Evolutionary conservation across 352 stramenopile genomes (phyloP).

Genomic region (Plasmopara viticola): DNA sequence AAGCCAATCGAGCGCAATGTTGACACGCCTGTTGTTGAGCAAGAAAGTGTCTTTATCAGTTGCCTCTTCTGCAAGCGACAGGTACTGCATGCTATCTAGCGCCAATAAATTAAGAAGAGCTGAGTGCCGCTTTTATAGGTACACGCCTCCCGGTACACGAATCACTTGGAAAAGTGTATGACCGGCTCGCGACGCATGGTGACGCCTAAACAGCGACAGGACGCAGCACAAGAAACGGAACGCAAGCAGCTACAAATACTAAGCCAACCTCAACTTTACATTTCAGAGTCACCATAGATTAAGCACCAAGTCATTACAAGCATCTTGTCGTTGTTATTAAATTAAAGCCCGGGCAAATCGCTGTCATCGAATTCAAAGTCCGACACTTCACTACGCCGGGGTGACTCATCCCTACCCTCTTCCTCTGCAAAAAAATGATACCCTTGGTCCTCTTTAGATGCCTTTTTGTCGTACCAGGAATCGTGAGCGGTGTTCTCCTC

Average conservation of each 20-base stretch:
- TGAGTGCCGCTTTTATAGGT: constrained; percentile 21
- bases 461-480: no score
- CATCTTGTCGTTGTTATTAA: background rate
- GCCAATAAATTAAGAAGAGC: constrained; percentile 1
- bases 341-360: constrained; percentile 47
- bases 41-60: constrained; percentile 54
- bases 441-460: background rate
- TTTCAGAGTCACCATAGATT: constrained; percentile 7
- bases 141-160: constrained; percentile 61
- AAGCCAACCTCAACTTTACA: constrained; percentile 26
- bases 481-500: no score
- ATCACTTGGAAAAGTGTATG: constrained; percentile 73
- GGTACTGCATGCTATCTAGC: constrained; percentile 14
- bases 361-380: constrained; percentile 58
- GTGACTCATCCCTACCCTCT: constrained; percentile 11
- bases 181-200: constrained; percentile 44
- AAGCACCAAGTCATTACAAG: background rate
- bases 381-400: constrained; percentile 28
- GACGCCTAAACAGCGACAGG: constrained; percentile 30
- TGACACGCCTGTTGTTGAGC: constrained; percentile 28
- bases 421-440: constrained; percentile 3
- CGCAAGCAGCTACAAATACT: constrained; percentile 33
- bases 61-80: constrained; percentile 63
- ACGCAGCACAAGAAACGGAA: constrained; percentile 29
- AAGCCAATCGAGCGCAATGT: constrained; percentile 40